phyloP scores from a whole-genome alignment of 768 basidiomycete genomes.

The Coprinopsis marcescibilis region DNA sequence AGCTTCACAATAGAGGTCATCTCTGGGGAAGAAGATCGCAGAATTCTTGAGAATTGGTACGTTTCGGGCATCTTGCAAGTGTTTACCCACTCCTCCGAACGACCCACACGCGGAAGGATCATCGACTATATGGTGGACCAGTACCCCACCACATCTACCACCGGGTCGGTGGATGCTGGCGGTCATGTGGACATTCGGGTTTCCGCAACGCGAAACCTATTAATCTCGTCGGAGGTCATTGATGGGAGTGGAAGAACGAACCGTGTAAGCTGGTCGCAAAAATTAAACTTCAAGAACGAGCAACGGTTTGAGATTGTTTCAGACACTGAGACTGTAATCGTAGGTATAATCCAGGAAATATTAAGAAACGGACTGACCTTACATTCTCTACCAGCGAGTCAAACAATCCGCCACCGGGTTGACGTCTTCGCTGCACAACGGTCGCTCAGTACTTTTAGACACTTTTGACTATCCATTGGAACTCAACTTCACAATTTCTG shows the following conservation, averaged over 20 bases:
- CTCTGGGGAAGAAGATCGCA: slow-evolving; percentile 60
- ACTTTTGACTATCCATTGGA: slow-evolving; percentile 40
- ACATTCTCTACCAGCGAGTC: slow-evolving; percentile 27
- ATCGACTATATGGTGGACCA: slow-evolving; percentile 50
- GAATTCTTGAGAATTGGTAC: slow-evolving; percentile 74
- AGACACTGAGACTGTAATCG: slow-evolving; percentile 38
- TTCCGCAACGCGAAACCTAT: slow-evolving; percentile 47
- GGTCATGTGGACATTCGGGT: slow-evolving; percentile 60
- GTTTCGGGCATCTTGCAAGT: slow-evolving; percentile 70
- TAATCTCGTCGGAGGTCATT: slow-evolving; percentile 56
- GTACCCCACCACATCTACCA: slow-evolving; percentile 47
- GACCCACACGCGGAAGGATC: slow-evolving; percentile 65
- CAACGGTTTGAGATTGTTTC: slow-evolving; percentile 64
- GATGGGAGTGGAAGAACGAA: slow-evolving; percentile 55
- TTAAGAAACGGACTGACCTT: slow-evolving; percentile 3
- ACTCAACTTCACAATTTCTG: slow-evolving; percentile 37
- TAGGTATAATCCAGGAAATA: slow-evolving; percentile 8
- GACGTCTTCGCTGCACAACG: slow-evolving; percentile 36
- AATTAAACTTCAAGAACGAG: slow-evolving; percentile 52
- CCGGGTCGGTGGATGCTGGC: slow-evolving; percentile 34
- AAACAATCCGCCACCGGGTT: slow-evolving; percentile 34
- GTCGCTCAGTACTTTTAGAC: slow-evolving; percentile 32
- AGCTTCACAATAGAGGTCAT: slow-evolving; percentile 67
- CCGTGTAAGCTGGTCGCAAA: slow-evolving; percentile 56
- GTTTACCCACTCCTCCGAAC: slow-evolving; percentile 53